A percentile compares a stretch with the other conserved stretches of the same genome.
Conservation (phyloP, 2,329 filamentous ascomycete genomes). For the Fusarium neocosmosporiellum region DNA sequence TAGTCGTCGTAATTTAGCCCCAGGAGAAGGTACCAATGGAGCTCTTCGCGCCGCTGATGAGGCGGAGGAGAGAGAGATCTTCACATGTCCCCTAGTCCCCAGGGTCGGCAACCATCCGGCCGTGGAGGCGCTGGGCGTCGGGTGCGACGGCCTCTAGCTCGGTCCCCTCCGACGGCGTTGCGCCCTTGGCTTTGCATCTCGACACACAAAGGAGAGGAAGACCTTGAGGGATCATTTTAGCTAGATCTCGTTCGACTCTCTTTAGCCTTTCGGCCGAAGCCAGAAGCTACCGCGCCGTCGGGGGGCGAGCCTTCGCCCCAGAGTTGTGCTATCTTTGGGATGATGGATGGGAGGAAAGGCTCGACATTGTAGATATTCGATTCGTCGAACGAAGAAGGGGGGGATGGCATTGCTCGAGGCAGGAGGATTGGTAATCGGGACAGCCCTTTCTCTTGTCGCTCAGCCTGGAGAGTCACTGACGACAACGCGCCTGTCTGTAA, state of each 20-base stretch:
- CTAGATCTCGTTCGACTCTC: neutral
- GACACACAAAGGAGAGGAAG: neutral
- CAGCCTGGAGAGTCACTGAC: constrained; percentile 4
- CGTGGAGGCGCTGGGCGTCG: neutral
- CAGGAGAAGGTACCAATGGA: neutral
- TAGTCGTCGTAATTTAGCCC: neutral
- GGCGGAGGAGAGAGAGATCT: neutral
- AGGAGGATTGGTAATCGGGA: neutral
- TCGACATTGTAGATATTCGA: constrained; percentile 15
- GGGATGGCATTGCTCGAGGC: neutral
- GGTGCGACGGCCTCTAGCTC: constrained; percentile 3
- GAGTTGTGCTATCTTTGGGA: constrained; percentile 4
- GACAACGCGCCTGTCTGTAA: constrained; percentile 2
- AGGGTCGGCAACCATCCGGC: constrained; percentile 2
- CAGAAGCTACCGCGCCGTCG: constrained; percentile 5
- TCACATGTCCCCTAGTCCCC: constrained; percentile 8
- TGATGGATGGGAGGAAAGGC: neutral
- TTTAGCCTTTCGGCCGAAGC: neutral
- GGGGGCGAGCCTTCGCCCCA: neutral
- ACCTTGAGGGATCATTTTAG: neutral
- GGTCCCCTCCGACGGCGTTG: neutral
- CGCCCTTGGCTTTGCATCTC: neutral
- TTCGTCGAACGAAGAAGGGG: neutral
- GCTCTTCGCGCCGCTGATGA: constrained; percentile 27
- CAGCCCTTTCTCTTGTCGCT: neutral